phyloP scores from a whole-genome alignment of 805 yeast species.

The Wickerhamiella musiphila region DNA sequence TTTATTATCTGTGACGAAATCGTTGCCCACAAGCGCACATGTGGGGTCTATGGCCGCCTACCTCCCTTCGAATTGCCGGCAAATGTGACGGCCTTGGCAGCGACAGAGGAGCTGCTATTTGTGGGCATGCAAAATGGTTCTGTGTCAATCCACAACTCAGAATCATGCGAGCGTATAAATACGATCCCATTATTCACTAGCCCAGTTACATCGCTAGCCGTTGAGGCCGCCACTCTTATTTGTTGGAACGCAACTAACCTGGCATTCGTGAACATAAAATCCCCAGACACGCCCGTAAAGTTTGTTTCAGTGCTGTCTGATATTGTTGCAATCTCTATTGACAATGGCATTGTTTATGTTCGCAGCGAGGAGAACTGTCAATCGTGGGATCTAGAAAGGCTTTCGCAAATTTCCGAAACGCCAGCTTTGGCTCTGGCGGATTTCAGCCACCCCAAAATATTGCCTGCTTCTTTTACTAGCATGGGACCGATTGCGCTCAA shows the following conservation, averaged over 20 bases:
- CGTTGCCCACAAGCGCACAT: background rate
- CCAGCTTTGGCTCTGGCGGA: no score
- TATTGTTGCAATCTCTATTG: background rate
- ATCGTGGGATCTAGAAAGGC: no score
- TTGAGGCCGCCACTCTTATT: no score
- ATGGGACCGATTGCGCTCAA: no score
- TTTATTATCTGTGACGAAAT: slow-evolving; percentile 1
- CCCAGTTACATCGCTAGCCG: background rate
- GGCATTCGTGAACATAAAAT: background rate
- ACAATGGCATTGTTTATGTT: background rate
- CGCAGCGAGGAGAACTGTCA: no score
- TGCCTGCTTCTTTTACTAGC: no score
- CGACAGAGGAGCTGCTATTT: background rate
- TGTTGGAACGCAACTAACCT: no score
- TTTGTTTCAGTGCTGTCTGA: background rate
- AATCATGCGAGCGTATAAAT: background rate
- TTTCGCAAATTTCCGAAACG: no score
- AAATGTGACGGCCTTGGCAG: background rate
- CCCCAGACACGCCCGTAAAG: background rate
- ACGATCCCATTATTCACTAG: background rate
- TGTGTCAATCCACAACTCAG: background rate
- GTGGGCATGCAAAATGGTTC: slow-evolving; percentile 4
- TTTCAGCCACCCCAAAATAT: no score
- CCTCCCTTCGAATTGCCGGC: background rate
- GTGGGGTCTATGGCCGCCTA: no score